Percentiles rank a stretch among this genome's conserved stretches.
Conservation (phyloP, 2,329 filamentous ascomycete species). For the Tolypocladium sp. region DNA sequence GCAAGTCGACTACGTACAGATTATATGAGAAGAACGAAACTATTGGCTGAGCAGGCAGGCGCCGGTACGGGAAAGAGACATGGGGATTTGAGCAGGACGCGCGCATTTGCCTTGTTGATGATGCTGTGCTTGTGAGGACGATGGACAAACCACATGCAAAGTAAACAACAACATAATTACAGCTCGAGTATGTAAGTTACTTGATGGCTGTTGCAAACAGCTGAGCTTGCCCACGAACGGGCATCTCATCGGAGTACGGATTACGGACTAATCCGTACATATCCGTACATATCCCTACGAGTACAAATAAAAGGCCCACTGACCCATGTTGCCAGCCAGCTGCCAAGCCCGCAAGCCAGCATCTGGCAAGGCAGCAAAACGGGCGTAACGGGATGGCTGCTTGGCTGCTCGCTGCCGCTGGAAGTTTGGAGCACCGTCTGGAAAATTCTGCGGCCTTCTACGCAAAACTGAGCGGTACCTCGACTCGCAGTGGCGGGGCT, state of each 20-base stretch:
- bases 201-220: too few species aligned
- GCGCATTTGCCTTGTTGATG: neutral
- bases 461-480: slow-evolving; percentile 3
- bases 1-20: neutral
- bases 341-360: too few species aligned
- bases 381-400: too few species aligned
- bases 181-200: too few species aligned
- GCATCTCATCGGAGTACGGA: too few species aligned
- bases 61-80: neutral
- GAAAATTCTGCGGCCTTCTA: slow-evolving; percentile 18
- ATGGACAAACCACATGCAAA: neutral
- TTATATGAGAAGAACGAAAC: neutral
- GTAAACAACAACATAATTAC: neutral
- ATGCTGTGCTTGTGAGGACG: neutral
- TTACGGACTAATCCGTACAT: too few species aligned
- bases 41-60: neutral
- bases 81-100: neutral
- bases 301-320: too few species aligned
- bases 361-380: neutral
- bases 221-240: too few species aligned
- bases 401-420: too few species aligned
- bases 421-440: slow-evolving; percentile 6
- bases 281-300: too few species aligned
- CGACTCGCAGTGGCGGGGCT: slow-evolving; percentile 8
- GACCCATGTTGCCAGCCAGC: too few species aligned